These are phyloP conservation scores for Entomortierella chlamydospora DNA, from an alignment of 192 early-diverging fungal species.

Conservation along the genomic window DNA sequence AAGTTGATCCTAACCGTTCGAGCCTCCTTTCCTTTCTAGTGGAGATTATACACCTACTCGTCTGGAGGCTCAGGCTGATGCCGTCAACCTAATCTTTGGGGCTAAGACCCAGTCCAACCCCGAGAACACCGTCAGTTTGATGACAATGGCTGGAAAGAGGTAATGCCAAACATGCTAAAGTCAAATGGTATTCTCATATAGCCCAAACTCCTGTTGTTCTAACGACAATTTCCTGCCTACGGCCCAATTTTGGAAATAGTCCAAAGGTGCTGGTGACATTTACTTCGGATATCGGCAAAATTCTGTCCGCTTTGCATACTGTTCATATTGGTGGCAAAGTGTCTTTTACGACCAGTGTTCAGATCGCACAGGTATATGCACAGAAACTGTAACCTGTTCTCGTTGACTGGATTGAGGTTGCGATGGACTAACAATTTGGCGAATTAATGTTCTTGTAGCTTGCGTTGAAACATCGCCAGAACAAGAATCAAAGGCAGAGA, in stretches of 20 bases:
- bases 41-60: conserved; percentile 97
- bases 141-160: conserved; percentile 95
- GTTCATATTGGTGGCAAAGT: conserved; percentile 78
- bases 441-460: conserved; percentile 62
- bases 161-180: conserved; percentile 26
- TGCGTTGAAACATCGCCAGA: conserved; percentile 96
- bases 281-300: conserved; percentile 90
- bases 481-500: conserved; percentile 94
- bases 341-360: conserved; percentile 87
- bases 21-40: conserved; percentile 61
- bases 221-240: background rate
- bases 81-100: conserved; percentile 90
- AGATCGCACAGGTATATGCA: conserved; percentile 89
- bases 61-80: conserved; percentile 93
- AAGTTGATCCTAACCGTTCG: background rate
- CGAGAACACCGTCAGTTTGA: conserved; percentile 95
- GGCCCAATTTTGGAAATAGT: conserved; percentile 47
- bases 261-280: conserved; percentile 95
- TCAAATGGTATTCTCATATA: background rate
- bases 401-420: background rate
- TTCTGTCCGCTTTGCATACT: conserved; percentile 87
- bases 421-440: background rate
- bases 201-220: background rate
- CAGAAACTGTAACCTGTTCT: background rate
- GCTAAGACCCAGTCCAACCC: conserved; percentile 93